phyloP scores from a whole-genome alignment of 805 yeast species.

The Candida montana region DNA sequence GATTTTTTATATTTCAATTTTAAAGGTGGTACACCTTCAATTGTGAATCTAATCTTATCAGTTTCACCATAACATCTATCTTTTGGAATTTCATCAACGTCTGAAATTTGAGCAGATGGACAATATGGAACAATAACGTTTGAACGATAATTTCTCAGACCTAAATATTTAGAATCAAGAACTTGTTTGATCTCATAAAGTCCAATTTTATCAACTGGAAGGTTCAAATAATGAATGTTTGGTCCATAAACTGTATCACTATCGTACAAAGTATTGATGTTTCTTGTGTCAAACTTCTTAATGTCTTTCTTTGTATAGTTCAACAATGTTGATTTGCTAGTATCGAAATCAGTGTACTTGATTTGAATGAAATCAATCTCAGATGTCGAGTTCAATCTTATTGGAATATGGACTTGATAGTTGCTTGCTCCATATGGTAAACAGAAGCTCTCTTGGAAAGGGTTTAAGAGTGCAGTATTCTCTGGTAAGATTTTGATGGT shows the following conservation, averaged over 20 bases:
- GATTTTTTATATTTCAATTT: conserved; percentile 50
- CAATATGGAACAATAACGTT: conserved; percentile 68
- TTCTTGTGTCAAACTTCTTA: conserved; percentile 27
- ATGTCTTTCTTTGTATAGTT: conserved; percentile 58
- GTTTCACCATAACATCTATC: conserved; percentile 61
- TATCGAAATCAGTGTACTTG: conserved; percentile 50
- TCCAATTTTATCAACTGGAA: conserved; percentile 70
- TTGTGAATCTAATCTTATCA: conserved; percentile 48
- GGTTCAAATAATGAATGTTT: conserved; percentile 49
- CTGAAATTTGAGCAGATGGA: conserved; percentile 59
- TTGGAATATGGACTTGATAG: conserved; percentile 49
- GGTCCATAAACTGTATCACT: conserved; percentile 23
- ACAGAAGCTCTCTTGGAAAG: conserved; percentile 64
- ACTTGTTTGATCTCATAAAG: conserved; percentile 67
- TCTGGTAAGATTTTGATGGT: conserved; percentile 88
- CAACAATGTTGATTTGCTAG: conserved; percentile 39
- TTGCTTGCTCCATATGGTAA: conserved; percentile 33
- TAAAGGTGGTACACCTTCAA: conserved; percentile 77
- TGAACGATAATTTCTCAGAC: conserved; percentile 54
- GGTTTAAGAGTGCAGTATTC: conserved; percentile 79
- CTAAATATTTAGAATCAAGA: conserved; percentile 57
- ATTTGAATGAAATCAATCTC: conserved; percentile 66
- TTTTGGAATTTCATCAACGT: conserved; percentile 26
- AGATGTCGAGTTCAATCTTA: conserved; percentile 74
- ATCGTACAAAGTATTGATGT: conserved; percentile 19